Evolutionary conservation across 208 protist genomes (phyloP).

Genomic region (Wallacemonas sp.): DNA sequence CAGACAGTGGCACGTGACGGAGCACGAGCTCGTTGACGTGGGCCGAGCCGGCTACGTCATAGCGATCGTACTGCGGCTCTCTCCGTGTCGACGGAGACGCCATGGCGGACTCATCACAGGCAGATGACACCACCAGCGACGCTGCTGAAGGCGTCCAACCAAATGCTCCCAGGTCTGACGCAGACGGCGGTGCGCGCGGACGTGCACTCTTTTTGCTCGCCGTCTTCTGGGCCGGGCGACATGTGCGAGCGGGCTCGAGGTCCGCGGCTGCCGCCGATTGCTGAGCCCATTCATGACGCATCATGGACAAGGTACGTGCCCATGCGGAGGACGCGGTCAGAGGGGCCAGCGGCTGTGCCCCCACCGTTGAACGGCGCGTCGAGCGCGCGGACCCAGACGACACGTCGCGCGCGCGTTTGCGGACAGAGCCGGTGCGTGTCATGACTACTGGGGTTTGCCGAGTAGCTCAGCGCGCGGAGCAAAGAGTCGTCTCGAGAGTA

Average conservation of each 20-base stretch:
- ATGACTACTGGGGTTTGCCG: no score
- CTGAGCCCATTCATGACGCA: not conserved
- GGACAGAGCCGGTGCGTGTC: no score
- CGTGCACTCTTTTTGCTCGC: no score
- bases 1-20: slow-evolving; percentile 18
- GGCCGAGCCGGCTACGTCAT: slow-evolving; percentile 13
- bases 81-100: not conserved
- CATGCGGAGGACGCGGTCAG: not conserved
- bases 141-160: no score
- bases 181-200: no score
- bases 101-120: no score
- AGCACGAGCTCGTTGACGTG: slow-evolving; percentile 40
- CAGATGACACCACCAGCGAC: no score
- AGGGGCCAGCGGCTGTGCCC: not conserved
- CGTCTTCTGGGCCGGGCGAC: no score
- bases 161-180: no score
- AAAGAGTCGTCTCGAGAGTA: no score
- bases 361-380: not conserved
- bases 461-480: no score
- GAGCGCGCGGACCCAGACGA: not conserved
- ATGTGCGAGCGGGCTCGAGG: not conserved
- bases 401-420: not conserved
- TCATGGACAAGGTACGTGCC: not conserved
- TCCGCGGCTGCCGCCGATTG: not conserved
- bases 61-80: slow-evolving; percentile 1